These are phyloP conservation scores for Tetrastigma voinierianum DNA, from an alignment of 164 flowering plant genomes.

Conservation along the genomic window DNA sequence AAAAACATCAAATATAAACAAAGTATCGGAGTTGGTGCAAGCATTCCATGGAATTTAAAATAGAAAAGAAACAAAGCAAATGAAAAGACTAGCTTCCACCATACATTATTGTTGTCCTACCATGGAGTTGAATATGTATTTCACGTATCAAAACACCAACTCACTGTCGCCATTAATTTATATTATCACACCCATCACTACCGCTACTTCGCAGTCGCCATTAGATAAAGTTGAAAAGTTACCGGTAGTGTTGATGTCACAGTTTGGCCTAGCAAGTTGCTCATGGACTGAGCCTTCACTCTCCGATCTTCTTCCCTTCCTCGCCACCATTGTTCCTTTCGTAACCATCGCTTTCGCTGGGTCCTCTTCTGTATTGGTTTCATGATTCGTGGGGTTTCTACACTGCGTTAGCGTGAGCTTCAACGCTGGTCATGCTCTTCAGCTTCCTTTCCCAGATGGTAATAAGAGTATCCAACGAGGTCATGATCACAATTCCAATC, in stretches of 20 bases:
- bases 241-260: neutral
- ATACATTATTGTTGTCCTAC: too few relatives aligned
- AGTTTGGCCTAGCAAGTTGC: slow-evolving; percentile 1
- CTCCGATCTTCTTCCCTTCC: slow-evolving; percentile 62
- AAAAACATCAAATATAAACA: too few relatives aligned
- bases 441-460: slow-evolving; percentile 86
- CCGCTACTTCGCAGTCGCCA: neutral
- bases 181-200: too few relatives aligned
- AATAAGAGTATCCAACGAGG: slow-evolving; percentile 83
- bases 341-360: slow-evolving; percentile 14
- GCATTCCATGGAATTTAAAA: too few relatives aligned
- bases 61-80: too few relatives aligned
- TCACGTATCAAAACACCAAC: neutral
- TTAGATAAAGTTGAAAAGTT: neutral
- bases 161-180: neutral
- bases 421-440: slow-evolving; percentile 51
- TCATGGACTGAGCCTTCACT: slow-evolving; percentile 66
- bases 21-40: too few relatives aligned
- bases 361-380: slow-evolving; percentile 8
- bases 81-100: too few relatives aligned
- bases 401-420: slow-evolving; percentile 21
- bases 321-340: slow-evolving; percentile 12
- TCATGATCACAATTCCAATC: slow-evolving; percentile 91
- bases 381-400: neutral
- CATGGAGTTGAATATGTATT: too few relatives aligned